These are phyloP conservation scores for Stagonosporopsis chrysanthemi DNA, from an alignment of 2,329 filamentous ascomycete genomes.

Conservation along the genomic window DNA sequence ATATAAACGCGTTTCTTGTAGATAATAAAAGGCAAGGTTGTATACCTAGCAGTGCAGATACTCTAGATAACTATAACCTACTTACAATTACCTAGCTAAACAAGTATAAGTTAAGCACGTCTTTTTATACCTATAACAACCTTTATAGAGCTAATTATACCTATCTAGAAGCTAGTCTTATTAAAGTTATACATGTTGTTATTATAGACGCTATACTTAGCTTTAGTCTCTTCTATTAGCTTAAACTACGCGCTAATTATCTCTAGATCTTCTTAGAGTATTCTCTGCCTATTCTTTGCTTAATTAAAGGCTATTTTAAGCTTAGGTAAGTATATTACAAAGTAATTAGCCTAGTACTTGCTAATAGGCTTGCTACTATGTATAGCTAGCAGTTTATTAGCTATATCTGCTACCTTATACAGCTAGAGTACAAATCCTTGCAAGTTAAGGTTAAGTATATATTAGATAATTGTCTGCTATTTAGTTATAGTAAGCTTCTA, in stretches of 20 bases:
- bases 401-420: not conserved
- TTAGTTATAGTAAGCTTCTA: not conserved
- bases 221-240: no score
- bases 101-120: no score
- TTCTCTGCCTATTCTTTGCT: conserved; percentile 18
- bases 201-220: conserved; percentile 17
- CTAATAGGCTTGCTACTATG: not conserved
- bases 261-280: conserved; percentile 18
- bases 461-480: not conserved
- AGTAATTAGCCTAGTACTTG: not conserved
- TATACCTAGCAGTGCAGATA: no score
- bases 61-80: no score
- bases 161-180: conserved; percentile 37
- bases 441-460: not conserved
- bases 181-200: conserved; percentile 21
- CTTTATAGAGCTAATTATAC: no score
- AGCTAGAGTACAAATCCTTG: not conserved
- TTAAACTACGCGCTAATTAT: conserved; percentile 14
- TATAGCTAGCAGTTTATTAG: not conserved
- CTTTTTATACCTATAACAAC: no score
- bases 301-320: conserved; percentile 17
- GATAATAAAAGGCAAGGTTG: not conserved
- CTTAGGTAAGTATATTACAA: not conserved
- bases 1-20: not conserved
- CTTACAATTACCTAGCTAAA: no score